Evolutionary conservation across 768 basidiomycete genomes (phyloP), one percentile per base, ranked within the genome.

Genomic region (Cystobasidium ongulense): DNA sequence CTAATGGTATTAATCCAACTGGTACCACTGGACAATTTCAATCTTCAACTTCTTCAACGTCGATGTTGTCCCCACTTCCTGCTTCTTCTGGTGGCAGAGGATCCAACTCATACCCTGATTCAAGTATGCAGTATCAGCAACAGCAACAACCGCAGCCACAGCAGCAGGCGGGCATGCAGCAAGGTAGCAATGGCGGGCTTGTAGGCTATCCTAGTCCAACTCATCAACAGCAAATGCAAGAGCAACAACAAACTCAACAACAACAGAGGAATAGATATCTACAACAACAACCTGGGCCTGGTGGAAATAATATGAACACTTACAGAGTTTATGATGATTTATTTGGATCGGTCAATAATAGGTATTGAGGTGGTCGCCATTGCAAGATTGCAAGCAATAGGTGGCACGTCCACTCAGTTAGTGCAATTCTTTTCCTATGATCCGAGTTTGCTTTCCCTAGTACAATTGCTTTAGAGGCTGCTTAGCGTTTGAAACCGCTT

Each of bases 251-350:
- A 46, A 46, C 7, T 10, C 64, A 66, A 31, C 66, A 68, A 43
- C 66, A 68, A 21, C 33, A 36, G 31, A 27, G 33, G 57, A 59
- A 59, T 59, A 5, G 25, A 59, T 35, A 27, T 27, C 29, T 50
- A 21, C 46, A 50, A 21, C 46, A 50, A 50, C 46, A 50, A 50
- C 15, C 46, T 50, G 46, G 46, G n/a, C 46, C 57, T 15, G 57
- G 57, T 59, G 57, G 57, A 7, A 59, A 35, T 59, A 35, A 35
- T 15, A 35, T 59, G 25, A 35, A 35, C 29, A 35, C 57, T 2
- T 67, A 67, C 53, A 67, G 50, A 53, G 50, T 67, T 8, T 67
- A 67, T 53, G 65, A 67, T 52, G 65, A 67, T 52, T 29, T 67
- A n/a, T 59, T 59, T 59, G 57, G 57, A 29, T 59, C 57, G 17